phyloP scores from a whole-genome alignment of 495 filamentous ascomycete species.

The Saxophila tyrrhenica region DNA sequence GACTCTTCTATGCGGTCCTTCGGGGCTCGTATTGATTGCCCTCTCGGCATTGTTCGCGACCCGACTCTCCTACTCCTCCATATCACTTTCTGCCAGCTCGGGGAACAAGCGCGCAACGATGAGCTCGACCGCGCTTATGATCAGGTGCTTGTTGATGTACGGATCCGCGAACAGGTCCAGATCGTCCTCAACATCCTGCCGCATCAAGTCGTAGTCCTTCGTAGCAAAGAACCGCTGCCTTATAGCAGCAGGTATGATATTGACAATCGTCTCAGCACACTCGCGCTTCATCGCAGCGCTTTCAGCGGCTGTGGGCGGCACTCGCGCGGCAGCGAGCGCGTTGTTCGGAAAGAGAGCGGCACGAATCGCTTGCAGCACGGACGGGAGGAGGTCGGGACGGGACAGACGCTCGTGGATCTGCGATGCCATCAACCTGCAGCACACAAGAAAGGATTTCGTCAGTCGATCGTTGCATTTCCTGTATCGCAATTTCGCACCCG shows the following conservation, averaged over 20 bases:
- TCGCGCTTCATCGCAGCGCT: constrained; percentile 44
- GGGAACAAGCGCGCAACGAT: constrained; percentile 69
- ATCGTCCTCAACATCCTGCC: constrained; percentile 35
- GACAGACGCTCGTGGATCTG: background rate
- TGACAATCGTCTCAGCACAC: constrained; percentile 43
- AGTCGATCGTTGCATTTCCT: constrained; percentile 41
- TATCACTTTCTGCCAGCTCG: constrained; percentile 65
- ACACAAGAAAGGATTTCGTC: constrained; percentile 33
- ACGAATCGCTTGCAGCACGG: constrained; percentile 60
- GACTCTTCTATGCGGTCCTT: background rate
- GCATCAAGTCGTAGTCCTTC: constrained; percentile 24
- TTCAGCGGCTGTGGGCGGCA: constrained; percentile 28
- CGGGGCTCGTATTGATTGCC: background rate
- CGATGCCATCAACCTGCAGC: constrained; percentile 15
- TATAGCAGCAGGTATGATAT: constrained; percentile 38
- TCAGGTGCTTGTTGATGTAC: constrained; percentile 83
- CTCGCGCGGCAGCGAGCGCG: constrained; percentile 36
- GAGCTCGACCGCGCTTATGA: constrained; percentile 67
- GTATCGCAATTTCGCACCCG: constrained; percentile 28
- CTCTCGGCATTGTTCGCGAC: background rate
- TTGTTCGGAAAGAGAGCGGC: constrained; percentile 72
- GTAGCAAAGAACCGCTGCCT: constrained; percentile 42
- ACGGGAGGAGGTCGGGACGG: constrained; percentile 50
- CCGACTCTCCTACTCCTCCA: constrained; percentile 22
- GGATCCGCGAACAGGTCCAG: constrained; percentile 67